A percentile compares a stretch with the other conserved stretches of the same genome.
phyloP scores from a whole-genome alignment of 257 asterid species.

The Ilex asprella region DNA sequence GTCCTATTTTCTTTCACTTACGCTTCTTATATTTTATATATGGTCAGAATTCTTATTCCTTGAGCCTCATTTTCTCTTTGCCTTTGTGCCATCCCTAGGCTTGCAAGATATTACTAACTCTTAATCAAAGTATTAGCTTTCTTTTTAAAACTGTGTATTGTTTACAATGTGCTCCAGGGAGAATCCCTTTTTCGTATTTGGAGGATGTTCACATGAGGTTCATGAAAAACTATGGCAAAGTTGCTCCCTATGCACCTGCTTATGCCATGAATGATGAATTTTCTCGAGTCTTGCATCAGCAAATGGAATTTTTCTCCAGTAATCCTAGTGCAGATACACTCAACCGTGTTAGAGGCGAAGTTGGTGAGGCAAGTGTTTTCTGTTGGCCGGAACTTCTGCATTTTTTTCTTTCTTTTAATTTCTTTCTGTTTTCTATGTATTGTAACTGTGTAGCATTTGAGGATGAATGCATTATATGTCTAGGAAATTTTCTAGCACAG shows the following conservation, averaged over 20 bases:
- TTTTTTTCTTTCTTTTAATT: not conserved
- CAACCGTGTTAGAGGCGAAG: constrained; percentile 91
- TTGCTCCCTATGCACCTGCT: constrained; percentile 82
- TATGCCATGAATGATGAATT: constrained; percentile 98
- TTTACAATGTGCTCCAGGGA: constrained; percentile 41
- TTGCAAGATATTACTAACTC: no score
- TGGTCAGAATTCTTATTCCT: not conserved
- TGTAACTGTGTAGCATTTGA: no score
- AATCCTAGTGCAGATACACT: constrained; percentile 90
- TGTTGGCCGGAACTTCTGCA: not conserved
- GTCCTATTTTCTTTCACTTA: no score
- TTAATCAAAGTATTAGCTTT: not conserved
- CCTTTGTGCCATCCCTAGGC: not conserved
- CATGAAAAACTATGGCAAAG: constrained; percentile 89
- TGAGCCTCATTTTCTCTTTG: not conserved
- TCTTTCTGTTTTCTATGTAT: not conserved
- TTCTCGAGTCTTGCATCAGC: constrained; percentile 97
- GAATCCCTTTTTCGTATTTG: constrained; percentile 89
- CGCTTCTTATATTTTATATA: no score
- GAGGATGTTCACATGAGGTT: constrained; percentile 98
- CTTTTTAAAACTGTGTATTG: not conserved
- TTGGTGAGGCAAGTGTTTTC: constrained; percentile 66
- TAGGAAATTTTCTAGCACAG: no score
- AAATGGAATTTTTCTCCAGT: constrained; percentile 98
- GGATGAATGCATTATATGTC: no score